A percentile compares a stretch with the other conserved stretches of the same genome.
Conservation (phyloP, 2,329 filamentous ascomycete species). For the Phyllosticta paracitricarpa region DNA sequence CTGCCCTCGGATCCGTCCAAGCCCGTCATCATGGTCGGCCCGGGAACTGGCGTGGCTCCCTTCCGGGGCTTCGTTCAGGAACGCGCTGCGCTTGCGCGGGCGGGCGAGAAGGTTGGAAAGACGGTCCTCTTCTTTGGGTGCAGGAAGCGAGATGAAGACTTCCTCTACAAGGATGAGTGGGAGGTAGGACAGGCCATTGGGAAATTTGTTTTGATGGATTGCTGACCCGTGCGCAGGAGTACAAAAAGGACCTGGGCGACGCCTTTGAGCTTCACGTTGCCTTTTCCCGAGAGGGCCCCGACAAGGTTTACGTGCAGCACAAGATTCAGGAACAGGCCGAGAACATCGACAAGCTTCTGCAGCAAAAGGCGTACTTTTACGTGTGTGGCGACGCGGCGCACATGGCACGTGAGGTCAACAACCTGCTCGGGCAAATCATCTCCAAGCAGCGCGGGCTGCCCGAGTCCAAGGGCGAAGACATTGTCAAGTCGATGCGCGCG, state of each 20-base stretch:
- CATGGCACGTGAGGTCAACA: constrained; percentile 91
- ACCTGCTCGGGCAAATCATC: constrained; percentile 77
- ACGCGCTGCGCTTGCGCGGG: constrained; percentile 69
- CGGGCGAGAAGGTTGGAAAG: constrained; percentile 73
- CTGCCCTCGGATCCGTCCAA: constrained; percentile 89
- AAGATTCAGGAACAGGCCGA: constrained; percentile 72
- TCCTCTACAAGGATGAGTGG: constrained; percentile 86
- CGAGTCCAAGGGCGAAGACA: constrained; percentile 83
- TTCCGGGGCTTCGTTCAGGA: constrained; percentile 96
- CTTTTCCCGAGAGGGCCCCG: constrained; percentile 77
- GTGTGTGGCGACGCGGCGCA: constrained; percentile 96
- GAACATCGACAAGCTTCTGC: constrained; percentile 77
- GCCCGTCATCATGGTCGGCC: constrained; percentile 91
- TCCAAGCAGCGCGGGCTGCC: constrained; percentile 71
- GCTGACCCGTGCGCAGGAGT: constrained; percentile 50
- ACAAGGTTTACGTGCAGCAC: constrained; percentile 98
- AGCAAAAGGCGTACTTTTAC: constrained; percentile 88
- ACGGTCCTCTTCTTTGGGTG: constrained; percentile 94
- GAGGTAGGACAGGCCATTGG: constrained; percentile 52
- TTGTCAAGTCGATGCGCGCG: constrained; percentile 93
- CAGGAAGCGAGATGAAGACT: constrained; percentile 79
- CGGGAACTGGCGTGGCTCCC: constrained; percentile 90
- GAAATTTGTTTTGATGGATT: constrained; percentile 13
- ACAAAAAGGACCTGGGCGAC: constrained; percentile 73
- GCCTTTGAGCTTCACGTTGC: constrained; percentile 85